phyloP scores from a whole-genome alignment of 345 rosid genomes.

The Psidium friedrichsthalianum region DNA sequence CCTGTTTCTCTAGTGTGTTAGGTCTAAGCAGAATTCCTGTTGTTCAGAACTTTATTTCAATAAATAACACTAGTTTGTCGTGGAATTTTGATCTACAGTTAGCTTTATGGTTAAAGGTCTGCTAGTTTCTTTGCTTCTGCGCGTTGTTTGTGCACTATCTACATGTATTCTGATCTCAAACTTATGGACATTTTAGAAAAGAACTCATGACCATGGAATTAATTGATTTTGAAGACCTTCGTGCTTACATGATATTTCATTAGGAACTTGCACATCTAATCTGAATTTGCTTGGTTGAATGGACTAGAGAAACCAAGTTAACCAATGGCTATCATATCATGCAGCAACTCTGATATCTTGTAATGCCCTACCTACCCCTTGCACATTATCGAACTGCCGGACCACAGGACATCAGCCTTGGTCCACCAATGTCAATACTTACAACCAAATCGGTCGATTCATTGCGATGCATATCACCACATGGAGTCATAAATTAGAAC shows the following conservation, averaged over 20 bases:
- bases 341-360: neutral
- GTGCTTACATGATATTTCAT: neutral
- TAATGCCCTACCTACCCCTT: neutral
- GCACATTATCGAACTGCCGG: neutral
- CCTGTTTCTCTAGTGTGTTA: neutral
- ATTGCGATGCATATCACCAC: neutral
- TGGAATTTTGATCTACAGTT: neutral
- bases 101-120: neutral
- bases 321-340: neutral
- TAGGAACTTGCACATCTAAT: neutral
- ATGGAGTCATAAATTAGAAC: neutral
- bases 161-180: neutral
- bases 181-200: neutral
- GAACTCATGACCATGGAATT: neutral
- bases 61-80: neutral
- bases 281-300: neutral
- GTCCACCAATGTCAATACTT: neutral
- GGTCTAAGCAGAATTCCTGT: neutral
- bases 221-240: neutral
- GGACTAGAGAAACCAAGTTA: neutral
- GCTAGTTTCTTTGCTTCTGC: neutral
- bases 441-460: neutral
- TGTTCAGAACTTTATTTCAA: neutral
- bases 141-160: neutral
- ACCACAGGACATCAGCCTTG: neutral